Evolutionary conservation across 129 eudicot species (phyloP), one percentile per base, ranked within the genome.

Genomic region (Centrapalus pauciflorus): DNA sequence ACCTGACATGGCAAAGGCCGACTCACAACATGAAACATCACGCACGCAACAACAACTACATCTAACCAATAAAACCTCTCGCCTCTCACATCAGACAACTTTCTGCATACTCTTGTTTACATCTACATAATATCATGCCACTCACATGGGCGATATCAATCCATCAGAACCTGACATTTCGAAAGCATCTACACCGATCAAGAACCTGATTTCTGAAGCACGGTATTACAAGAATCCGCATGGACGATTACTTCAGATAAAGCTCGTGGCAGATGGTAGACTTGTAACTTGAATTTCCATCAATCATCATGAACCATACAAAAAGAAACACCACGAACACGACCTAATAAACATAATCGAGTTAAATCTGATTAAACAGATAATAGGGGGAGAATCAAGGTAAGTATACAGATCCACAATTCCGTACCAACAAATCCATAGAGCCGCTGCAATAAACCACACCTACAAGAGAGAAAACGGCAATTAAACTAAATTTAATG

Each of bases 1-100:
- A 46, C 54, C 54, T 23, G 54, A 46, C 54, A 46, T 46, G 54
- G 54, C 54, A 46, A 46, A 46, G 54, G 54, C 54, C 54, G 54
- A 46, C 64, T 16, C 19, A 28, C 45, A 34, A 71, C 48, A 57
- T 19, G 23, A 48, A 7, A 59, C 6, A 41, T 14, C 30, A 30
- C 34, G 3, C 37, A 55, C 59, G 16, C 57, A 29, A 14, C 16
- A 9, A 9, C 17, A 21, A 25, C 12, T 13, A 27, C 4, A 13
- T 41, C 56, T 3, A 21, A 64, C 70, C 11, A 11, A 7, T 14
- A 64, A 20, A 23, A n/a, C 4, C 58, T 48, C 64, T 69, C 64
- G 14, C 76, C 51, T 24, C 61, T 45, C 58, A 24, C 56, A 6
- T 70, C 46, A 5, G 17, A 4, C 11, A 26, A n/a, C 59, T 19